phyloP scores from a whole-genome alignment of 495 filamentous ascomycete genomes.

The Parachaetomium inaequale region DNA sequence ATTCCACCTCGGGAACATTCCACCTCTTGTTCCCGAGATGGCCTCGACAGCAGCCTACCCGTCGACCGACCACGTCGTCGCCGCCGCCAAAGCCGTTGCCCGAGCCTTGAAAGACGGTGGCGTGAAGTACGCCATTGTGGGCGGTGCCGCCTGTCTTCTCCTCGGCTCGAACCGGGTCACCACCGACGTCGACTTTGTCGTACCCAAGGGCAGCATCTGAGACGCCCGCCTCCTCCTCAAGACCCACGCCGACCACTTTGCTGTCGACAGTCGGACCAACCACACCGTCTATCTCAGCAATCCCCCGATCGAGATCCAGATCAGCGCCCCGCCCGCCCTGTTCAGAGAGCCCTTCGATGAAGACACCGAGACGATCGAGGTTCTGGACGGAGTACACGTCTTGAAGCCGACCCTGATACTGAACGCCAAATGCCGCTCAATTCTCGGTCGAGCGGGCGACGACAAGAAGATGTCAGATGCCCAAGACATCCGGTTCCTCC shows the following conservation, averaged over 20 bases:
- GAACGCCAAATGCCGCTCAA: conserved; percentile 1
- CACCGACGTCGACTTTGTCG: conserved; percentile 4
- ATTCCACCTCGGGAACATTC: too few species aligned
- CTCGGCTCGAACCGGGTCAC: not conserved
- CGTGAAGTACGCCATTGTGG: not conserved
- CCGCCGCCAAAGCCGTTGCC: not conserved
- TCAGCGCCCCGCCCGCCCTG: conserved; percentile 4
- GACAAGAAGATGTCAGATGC: conserved; percentile 1
- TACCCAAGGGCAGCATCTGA: not conserved
- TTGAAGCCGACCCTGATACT: conserved; percentile 1
- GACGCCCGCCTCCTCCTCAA: not conserved
- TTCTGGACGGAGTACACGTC: not conserved
- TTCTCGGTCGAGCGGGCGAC: not conserved
- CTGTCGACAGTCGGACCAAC: not conserved
- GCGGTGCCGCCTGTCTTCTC: conserved; percentile 2
- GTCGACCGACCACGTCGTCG: not conserved
- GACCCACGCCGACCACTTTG: not conserved
- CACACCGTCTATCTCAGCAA: not conserved
- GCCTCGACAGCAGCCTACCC: not conserved
- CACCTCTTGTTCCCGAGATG: too few species aligned
- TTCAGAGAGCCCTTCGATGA: conserved; percentile 10
- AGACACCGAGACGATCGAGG: not conserved
- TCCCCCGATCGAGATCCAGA: not conserved
- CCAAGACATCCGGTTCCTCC: conserved; percentile 1
- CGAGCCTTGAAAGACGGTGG: not conserved